Evolutionary conservation across 2,329 filamentous ascomycete genomes (phyloP), one percentile per base, ranked within the genome.

Genomic region (Xylariaceae sp.): DNA sequence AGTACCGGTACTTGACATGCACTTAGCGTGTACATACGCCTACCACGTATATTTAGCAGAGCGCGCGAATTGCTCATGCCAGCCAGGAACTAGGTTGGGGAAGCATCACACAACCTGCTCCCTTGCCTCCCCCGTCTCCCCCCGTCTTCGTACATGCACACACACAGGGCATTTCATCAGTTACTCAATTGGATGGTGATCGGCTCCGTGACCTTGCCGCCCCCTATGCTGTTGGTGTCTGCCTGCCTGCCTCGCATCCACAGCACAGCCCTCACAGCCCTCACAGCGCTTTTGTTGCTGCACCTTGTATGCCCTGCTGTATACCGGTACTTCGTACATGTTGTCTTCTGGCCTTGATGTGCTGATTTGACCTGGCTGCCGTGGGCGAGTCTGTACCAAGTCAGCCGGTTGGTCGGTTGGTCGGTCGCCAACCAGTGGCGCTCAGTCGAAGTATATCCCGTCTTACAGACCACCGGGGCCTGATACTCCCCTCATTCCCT

Each of bases 111-210:
- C 44, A 49, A 36, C 45, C 40, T 37, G 49, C 49, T 18, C 29
- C 48, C 53, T 43, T 43, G 49, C 49, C 26, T 29, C 48, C 54
- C n/a, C n/a, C n/a, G n/a, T n/a, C n/a, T n/a, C 51, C 39, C 44
- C 45, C 41, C 46, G 22, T 47, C 45, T 22, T 43, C 37, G 42
- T 36, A 32, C 54, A 47, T 34, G 32, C 32, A 13, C 10, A 34
- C 32, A 34, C 32, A 34, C 26, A 46, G 39, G 30, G 52, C 39
- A 44, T 47, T 47, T 51, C 49, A 55, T 52, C 44, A 19, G 7
- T 55, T 42, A 29, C 50, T 50, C 47, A 44, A 49, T 54, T 49
- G 36, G 48, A 22, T 18, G 46, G 45, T 42, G 40, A 41, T 30
- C 29, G 9, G 41, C 32, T 15, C 32, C 32, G 13, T 12, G 9